Base-by-base conservation (phyloP, 2,329 filamentous ascomycete species). In the Hawksworthiomyces lignivorus region DNA sequence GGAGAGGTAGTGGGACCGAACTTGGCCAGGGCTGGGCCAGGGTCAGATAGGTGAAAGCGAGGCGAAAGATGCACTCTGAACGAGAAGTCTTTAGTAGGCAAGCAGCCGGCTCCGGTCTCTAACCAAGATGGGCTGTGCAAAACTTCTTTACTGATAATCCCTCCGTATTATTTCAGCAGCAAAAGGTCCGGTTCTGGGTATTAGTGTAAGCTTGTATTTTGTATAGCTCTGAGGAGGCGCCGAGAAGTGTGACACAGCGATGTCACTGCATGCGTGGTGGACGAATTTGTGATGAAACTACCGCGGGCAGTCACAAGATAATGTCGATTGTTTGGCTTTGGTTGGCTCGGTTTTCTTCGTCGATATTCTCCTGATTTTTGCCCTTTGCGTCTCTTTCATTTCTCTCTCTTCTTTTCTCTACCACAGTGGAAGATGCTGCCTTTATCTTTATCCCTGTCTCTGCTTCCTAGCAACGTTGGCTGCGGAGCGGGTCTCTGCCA, bases 401-500 rank as follows among this genome's bases (percentile, higher is more conserved):
- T 8, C 14, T 18, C 15, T 32, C 19, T n/a, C 19, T 19, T 10
- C 18, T 20, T 17, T 24, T 15, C 27, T 18, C 24, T 31, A 22
- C 21, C 5, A 15, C 22, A 40, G 38, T 21, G 28, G 38, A 40
- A 14, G 21, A 9, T 19, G 18, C 4, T 35, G 22, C 35, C 38
- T 41, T 41, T 41, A 36, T 42, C 34, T 36, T 20, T 20, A 12
- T 30, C 11, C 19, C 18, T 36, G 26, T 20, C n/a, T 19, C 17
- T n/a, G n/a, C n/a, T n/a, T n/a, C n/a, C n/a, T n/a, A n/a, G n/a
- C n/a, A n/a, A n/a, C n/a, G n/a, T n/a, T n/a, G n/a, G n/a, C n/a
- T n/a, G n/a, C n/a, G n/a, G n/a, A 22, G 34, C 34, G 41, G 41
- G 34, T 43, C 33, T 35, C 15, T 32, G 41, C 41, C 41, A 43